Conservation (phyloP, 192 early-diverging fungal species). For the Mortierella hygrophila region DNA sequence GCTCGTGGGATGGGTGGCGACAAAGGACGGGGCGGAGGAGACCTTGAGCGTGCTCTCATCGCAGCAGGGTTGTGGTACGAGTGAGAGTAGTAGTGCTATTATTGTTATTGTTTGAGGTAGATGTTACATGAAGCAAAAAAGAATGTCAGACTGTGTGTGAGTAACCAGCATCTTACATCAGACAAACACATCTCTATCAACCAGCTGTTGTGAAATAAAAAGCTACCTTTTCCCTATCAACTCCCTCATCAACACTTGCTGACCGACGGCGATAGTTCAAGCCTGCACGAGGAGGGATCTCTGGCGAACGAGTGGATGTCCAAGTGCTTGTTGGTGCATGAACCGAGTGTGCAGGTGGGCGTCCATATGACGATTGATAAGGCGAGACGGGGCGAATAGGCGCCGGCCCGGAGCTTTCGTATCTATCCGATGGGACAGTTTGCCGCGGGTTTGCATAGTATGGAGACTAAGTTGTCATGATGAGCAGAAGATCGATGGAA, state of each 20-base stretch:
- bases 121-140: neutral
- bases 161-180: too few species aligned
- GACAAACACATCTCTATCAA: neutral
- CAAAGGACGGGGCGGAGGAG: conserved; percentile 24
- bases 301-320: conserved; percentile 34
- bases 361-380: conserved; percentile 22
- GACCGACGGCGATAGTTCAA: conserved; percentile 35
- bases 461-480: neutral
- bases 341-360: conserved; percentile 5
- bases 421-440: conserved; percentile 18
- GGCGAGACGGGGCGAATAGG: conserved; percentile 21
- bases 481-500: neutral
- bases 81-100: conserved; percentile 37
- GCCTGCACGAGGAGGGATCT: conserved; percentile 16
- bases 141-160: neutral
- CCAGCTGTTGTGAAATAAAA: neutral
- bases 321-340: conserved; percentile 19
- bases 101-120: neutral
- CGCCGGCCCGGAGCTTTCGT: conserved; percentile 12
- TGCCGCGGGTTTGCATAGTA: conserved; percentile 29
- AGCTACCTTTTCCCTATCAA: conserved; percentile 48
- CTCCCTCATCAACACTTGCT: conserved; percentile 42
- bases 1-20: conserved; percentile 13
- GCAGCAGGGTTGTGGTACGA: conserved; percentile 24
- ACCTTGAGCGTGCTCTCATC: conserved; percentile 28